phyloP scores from a whole-genome alignment of 2,329 filamentous ascomycete genomes.

The Talaromyces islandicus region DNA sequence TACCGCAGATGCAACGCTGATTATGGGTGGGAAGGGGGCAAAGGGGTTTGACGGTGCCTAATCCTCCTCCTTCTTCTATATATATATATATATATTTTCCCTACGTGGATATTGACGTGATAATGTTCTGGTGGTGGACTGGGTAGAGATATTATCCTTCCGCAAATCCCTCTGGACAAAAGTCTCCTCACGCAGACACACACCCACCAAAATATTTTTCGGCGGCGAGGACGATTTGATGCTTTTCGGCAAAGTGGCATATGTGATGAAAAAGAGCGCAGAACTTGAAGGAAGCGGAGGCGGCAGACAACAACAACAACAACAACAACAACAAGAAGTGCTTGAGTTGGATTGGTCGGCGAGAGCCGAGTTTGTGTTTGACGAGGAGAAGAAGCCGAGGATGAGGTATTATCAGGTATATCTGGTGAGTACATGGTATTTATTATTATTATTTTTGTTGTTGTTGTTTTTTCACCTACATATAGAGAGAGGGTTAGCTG shows the following conservation, averaged over 20 bases:
- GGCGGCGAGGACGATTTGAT: conserved; percentile 29
- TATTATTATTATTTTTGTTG: too few species aligned
- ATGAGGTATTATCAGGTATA: conserved; percentile 38
- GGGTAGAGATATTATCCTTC: conserved; percentile 29
- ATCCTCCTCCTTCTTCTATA: too few species aligned
- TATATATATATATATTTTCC: too few species aligned
- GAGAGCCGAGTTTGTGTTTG: conserved; percentile 26
- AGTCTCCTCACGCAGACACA: conserved; percentile 27
- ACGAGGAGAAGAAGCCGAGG: conserved; percentile 18
- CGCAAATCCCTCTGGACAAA: conserved; percentile 32
- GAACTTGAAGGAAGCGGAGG: conserved; percentile 14
- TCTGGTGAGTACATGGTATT: conserved; percentile 23
- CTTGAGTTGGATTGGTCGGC: conserved; percentile 34
- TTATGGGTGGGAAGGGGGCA: conserved; percentile 32
- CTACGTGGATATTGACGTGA: too few species aligned
- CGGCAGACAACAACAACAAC: too few species aligned
- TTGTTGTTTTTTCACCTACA: too few species aligned
- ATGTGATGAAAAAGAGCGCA: conserved; percentile 20
- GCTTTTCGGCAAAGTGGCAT: conserved; percentile 31
- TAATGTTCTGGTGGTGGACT: too few species aligned
- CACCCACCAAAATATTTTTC: conserved; percentile 25
- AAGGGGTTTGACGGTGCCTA: conserved; percentile 24
- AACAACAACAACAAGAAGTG: too few species aligned
- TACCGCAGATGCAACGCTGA: conserved; percentile 29
- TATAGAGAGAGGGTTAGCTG: background rate